Evolutionary conservation across 2,329 filamentous ascomycete genomes (phyloP).

Genomic region (Aspergillus chevalieri): DNA sequence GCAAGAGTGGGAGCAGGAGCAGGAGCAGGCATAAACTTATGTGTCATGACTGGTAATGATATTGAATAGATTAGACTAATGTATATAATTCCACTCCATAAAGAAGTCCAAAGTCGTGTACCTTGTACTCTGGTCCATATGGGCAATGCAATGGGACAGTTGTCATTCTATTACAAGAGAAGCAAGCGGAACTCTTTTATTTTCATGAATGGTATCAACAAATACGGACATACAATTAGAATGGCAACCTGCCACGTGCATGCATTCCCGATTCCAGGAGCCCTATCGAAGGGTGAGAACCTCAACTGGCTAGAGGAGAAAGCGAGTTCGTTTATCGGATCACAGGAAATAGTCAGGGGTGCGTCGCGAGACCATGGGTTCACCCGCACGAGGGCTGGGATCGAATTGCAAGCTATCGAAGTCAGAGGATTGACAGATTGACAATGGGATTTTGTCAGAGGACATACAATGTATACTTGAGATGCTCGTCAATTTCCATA

Average conservation of each 20-base stretch:
- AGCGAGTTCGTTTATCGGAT: conserved; percentile 29
- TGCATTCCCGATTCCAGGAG: conserved; percentile 23
- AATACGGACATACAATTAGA: conserved; percentile 32
- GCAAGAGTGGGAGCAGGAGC: not conserved
- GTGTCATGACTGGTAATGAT: too few species aligned
- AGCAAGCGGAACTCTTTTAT: conserved; percentile 26
- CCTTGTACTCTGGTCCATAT: too few species aligned
- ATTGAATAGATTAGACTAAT: too few species aligned
- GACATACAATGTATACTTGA: conserved; percentile 98
- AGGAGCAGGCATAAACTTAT: not conserved
- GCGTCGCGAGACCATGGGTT: conserved; percentile 96
- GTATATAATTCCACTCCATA: too few species aligned
- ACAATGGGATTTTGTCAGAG: not conserved
- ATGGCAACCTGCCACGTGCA: conserved; percentile 21
- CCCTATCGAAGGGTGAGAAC: conserved; percentile 20
- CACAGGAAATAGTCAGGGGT: conserved; percentile 99
- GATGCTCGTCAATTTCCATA: conserved; percentile 99
- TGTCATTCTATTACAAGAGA: too few species aligned
- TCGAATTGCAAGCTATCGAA: conserved; percentile 87
- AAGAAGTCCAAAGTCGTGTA: too few species aligned
- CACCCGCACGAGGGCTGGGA: conserved; percentile 91
- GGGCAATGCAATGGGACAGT: too few species aligned
- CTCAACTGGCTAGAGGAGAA: conserved; percentile 16
- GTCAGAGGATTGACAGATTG: conserved; percentile 1
- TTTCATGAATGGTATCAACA: conserved; percentile 39